Conservation (phyloP, 1,284 basidiomycete genomes). For the Pseudozyma hubeiensis region DNA sequence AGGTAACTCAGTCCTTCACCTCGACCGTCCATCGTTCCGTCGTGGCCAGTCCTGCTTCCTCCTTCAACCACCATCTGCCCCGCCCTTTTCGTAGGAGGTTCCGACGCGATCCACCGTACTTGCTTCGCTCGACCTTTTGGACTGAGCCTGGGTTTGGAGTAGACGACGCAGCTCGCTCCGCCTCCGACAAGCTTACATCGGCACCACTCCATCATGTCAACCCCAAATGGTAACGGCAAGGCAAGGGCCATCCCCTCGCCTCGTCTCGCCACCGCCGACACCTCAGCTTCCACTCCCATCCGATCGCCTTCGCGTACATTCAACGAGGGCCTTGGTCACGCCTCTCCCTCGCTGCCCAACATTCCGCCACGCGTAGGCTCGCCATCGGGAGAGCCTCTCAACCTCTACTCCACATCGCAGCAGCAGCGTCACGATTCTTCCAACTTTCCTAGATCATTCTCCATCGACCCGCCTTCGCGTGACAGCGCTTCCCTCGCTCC, state of each 20-base stretch:
- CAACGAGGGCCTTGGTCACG: slow-evolving; percentile 20
- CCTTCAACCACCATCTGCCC: too few species aligned
- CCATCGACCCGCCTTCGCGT: slow-evolving; percentile 40
- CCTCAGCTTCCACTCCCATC: slow-evolving; percentile 25
- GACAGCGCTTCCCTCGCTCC: slow-evolving; percentile 43
- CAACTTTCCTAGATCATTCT: slow-evolving; percentile 22
- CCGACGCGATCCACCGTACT: too few species aligned
- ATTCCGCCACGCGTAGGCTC: slow-evolving; percentile 54
- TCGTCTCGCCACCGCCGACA: slow-evolving; percentile 10
- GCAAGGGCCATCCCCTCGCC: slow-evolving; percentile 31
- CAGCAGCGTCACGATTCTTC: slow-evolving; percentile 34
- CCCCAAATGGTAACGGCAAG: slow-evolving; percentile 37
- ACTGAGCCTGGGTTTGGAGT: too few species aligned
- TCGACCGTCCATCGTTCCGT: too few species aligned
- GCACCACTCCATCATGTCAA: slow-evolving; percentile 25
- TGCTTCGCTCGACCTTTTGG: too few species aligned
- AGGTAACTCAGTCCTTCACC: too few species aligned
- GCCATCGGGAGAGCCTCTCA: slow-evolving; percentile 40
- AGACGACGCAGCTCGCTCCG: too few species aligned
- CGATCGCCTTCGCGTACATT: slow-evolving; percentile 43
- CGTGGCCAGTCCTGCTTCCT: too few species aligned
- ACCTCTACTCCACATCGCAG: slow-evolving; percentile 40
- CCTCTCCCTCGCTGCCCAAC: slow-evolving; percentile 52
- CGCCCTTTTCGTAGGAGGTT: too few species aligned
- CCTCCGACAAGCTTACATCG: background rate